Base-by-base conservation (phyloP, 2,329 filamentous ascomycete genomes). In the Tolypocladium sp. region DNA sequence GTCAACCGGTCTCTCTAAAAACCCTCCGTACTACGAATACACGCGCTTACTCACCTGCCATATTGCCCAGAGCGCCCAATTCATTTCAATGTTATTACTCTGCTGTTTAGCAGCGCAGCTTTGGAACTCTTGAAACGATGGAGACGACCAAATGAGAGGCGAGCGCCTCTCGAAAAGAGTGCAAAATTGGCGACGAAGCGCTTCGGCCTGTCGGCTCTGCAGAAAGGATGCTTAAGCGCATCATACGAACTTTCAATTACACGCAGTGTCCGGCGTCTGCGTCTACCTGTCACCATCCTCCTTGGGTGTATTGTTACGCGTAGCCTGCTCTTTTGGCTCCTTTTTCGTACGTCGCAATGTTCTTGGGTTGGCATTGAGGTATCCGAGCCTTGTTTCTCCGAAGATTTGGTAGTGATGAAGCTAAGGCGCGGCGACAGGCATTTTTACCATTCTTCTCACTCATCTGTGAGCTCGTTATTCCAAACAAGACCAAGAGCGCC, bases 301-400 rank as follows among this genome's bases (percentile, higher is more conserved):
- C 25, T 62, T 7, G 38, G 38, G 10, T 61, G 51, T 27, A 44
- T 62, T 35, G 59, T 33, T 22, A 15, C 54, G 49, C 57, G 61
- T 15, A 67, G 67, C 2, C 60, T 70, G 37, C 30, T 70, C 30
- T 68, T 69, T 56, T 73, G 71, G 71, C 64, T 65, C 37, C 63
- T 66, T 5, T 68, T 68, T 25, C 66, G 70, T 10, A 70, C 71
- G 69, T 60, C 73, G 65, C 61, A 73, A 70, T 44, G 71, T 64
- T 62, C 61, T 1, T 52, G 57, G 63, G 66, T 70, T 42, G 72
- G 71, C 17, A 60, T 73, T 44, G 66, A 72, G 63, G 72, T 74
- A 62, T 37, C 69, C 65, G 20, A 27, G 22, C 40, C 22, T 22
- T 56, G 42, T 35, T 6, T 20, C 8, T 3, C 20, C 8, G 20